phyloP scores from a whole-genome alignment of 192 early-diverging fungal genomes.

The Cetraspora pellucida region DNA sequence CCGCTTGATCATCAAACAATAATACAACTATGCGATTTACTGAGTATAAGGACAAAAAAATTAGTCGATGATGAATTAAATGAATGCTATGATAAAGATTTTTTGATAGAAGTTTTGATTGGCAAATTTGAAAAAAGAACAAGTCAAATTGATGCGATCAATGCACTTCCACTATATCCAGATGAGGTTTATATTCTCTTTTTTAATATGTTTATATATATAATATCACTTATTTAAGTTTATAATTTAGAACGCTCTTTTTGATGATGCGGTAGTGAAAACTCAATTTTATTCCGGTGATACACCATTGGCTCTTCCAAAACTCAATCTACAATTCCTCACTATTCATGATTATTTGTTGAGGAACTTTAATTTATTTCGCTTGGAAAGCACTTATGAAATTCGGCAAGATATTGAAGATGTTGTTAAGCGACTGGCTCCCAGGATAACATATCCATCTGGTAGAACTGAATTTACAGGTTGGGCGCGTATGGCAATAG shows the following conservation, averaged over 20 bases:
- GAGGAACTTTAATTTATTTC: slow-evolving; percentile 82
- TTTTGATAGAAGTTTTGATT: slow-evolving; percentile 62
- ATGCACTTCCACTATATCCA: slow-evolving; percentile 74
- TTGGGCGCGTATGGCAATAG: slow-evolving; percentile 91
- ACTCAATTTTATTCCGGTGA: slow-evolving; percentile 64
- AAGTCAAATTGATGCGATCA: slow-evolving; percentile 73
- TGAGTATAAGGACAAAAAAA: slow-evolving; percentile 64
- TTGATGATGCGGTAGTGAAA: slow-evolving; percentile 70
- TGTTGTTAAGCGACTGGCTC: slow-evolving; percentile 79
- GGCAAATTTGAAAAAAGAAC: slow-evolving; percentile 59
- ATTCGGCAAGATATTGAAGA: slow-evolving; percentile 91
- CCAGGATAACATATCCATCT: slow-evolving; percentile 55
- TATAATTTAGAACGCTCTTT: slow-evolving; percentile 57
- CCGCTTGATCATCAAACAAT: slow-evolving; percentile 52
- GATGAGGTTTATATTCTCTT: slow-evolving; percentile 56
- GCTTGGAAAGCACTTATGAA: slow-evolving; percentile 79
- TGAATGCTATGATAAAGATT: slow-evolving; percentile 38
- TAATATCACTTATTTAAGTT: slow-evolving; percentile 9
- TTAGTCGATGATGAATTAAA: slow-evolving; percentile 33
- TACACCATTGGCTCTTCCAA: slow-evolving; percentile 74
- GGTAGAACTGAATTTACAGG: slow-evolving; percentile 79
- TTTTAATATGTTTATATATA: neutral
- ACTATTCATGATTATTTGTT: slow-evolving; percentile 89
- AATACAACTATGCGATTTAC: slow-evolving; percentile 53
- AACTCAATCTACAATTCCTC: slow-evolving; percentile 92